Evolutionary conservation across 2,329 filamentous ascomycete genomes (phyloP).

Genomic region (Septoria petroselini): DNA sequence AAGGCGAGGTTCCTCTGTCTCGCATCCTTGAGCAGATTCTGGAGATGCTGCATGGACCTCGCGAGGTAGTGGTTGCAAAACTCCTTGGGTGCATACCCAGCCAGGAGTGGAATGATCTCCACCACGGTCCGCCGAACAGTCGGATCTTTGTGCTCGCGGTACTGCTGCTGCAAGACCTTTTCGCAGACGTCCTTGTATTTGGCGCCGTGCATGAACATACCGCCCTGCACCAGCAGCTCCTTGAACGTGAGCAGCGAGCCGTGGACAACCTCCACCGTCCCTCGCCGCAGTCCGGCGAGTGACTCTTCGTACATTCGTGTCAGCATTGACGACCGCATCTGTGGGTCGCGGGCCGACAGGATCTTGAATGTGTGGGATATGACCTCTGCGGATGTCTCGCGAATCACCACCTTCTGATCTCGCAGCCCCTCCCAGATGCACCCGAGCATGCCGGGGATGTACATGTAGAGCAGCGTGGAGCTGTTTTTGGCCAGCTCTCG

Average conservation of each 20-base stretch:
- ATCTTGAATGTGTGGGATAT: conserved; percentile 96
- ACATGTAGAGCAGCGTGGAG: conserved; percentile 91
- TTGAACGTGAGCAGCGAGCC: conserved; percentile 91
- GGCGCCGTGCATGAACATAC: conserved; percentile 98
- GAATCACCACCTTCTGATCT: conserved; percentile 85
- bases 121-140: conserved; percentile 89
- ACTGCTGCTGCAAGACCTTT: conserved; percentile 68
- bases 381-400: conserved; percentile 86
- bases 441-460: conserved; percentile 91
- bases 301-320: conserved; percentile 86
- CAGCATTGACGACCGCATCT: conserved; percentile 85
- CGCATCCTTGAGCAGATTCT: conserved; percentile 88
- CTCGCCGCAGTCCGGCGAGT: conserved; percentile 71
- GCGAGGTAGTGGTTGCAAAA: conserved; percentile 86
- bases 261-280: conserved; percentile 83
- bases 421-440: conserved; percentile 93
- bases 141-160: conserved; percentile 87
- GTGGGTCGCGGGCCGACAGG: conserved; percentile 85
- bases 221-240: conserved; percentile 87
- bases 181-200: conserved; percentile 86
- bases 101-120: conserved; percentile 84
- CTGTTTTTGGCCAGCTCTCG: conserved; percentile 89
- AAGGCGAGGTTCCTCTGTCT: conserved; percentile 94
- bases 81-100: conserved; percentile 85
- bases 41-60: conserved; percentile 95